These are phyloP conservation scores for Tuber calosporum DNA, from an alignment of 495 filamentous ascomycete genomes.

Conservation along the genomic window DNA sequence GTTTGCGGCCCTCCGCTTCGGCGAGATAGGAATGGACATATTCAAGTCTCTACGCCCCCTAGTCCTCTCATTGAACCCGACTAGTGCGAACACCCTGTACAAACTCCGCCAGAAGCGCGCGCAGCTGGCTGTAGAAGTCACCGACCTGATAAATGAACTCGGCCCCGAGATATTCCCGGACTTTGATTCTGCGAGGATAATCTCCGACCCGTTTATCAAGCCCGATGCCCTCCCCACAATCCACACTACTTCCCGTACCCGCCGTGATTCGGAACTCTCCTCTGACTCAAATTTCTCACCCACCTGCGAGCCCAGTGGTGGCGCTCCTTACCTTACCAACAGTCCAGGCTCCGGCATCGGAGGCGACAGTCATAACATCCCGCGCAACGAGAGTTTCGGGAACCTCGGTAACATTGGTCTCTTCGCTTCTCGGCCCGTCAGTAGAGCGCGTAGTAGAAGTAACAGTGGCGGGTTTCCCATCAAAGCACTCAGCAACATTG, in stretches of 20 bases:
- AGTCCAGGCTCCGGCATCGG: constrained; percentile 4
- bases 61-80: constrained; percentile 77
- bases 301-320: constrained; percentile 13
- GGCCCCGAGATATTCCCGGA: constrained; percentile 96
- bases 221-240: constrained; percentile 22
- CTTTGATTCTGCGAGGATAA: constrained; percentile 76
- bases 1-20: constrained; percentile 89
- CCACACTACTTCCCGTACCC: constrained; percentile 16
- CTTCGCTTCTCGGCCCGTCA: constrained; percentile 77
- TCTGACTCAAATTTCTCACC: constrained; percentile 27
- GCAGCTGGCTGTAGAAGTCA: constrained; percentile 71
- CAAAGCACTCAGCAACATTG: constrained; percentile 64
- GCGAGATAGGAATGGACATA: constrained; percentile 97
- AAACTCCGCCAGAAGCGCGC: constrained; percentile 67
- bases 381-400: constrained; percentile 85
- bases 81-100: constrained; percentile 72
- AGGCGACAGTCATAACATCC: constrained; percentile 47
- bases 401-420: constrained; percentile 79
- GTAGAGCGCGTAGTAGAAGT: constrained; percentile 62
- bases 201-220: constrained; percentile 50
- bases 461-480: constrained; percentile 64
- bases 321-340: not conserved
- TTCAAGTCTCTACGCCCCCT: constrained; percentile 88
- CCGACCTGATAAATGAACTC: constrained; percentile 84
- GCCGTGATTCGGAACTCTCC: constrained; percentile 28